Evolutionary conservation across 2,329 filamentous ascomycete genomes (phyloP).

Genomic region (Cladophialophora yegresii): DNA sequence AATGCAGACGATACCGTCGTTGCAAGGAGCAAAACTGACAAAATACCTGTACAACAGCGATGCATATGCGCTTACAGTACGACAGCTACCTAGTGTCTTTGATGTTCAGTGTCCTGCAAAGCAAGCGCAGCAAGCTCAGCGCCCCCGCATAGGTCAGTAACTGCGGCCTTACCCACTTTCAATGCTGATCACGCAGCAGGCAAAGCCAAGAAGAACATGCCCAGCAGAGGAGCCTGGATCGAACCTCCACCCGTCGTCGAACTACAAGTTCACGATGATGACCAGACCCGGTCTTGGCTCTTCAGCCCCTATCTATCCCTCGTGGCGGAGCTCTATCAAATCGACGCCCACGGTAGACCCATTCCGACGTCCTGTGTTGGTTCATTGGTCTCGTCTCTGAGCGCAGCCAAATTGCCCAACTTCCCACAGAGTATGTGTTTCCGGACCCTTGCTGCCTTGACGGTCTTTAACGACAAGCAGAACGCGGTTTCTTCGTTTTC

Average conservation of each 20-base stretch:
- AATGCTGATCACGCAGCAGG: neutral
- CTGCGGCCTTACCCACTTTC: neutral
- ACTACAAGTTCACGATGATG: neutral
- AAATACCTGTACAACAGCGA: neutral
- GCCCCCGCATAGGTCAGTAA: neutral
- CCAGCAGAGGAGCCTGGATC: neutral
- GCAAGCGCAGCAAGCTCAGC: neutral
- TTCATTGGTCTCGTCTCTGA: neutral
- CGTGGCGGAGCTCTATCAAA: neutral
- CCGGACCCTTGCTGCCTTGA: neutral
- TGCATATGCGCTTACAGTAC: neutral
- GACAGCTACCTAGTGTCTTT: neutral
- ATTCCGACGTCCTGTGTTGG: neutral
- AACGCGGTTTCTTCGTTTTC: neutral
- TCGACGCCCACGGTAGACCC: neutral
- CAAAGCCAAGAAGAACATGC: neutral
- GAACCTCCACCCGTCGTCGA: neutral
- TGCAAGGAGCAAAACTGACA: neutral
- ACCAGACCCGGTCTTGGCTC: neutral
- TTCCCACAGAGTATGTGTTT: neutral
- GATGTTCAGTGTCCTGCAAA: neutral
- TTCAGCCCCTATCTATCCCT: neutral
- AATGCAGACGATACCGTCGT: neutral
- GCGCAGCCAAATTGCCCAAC: neutral
- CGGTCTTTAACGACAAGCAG: neutral